These are phyloP conservation scores for Oryza officinalis DNA, from an alignment of 176 grass and related monocot species.

Conservation along the genomic window DNA sequence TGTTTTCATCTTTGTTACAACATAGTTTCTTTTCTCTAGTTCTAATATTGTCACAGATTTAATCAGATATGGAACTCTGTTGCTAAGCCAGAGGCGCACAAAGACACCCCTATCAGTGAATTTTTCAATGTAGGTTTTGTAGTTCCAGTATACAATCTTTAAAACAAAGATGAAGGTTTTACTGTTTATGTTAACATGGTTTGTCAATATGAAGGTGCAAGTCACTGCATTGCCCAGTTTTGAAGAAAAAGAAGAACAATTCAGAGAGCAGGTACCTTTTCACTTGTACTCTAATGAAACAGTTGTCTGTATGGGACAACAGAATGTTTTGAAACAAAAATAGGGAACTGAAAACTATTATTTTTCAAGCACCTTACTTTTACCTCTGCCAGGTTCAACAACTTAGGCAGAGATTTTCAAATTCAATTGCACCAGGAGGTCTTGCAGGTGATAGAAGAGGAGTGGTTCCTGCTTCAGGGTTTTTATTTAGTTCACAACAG, in stretches of 20 bases:
- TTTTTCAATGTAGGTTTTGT: slow-evolving; percentile 78
- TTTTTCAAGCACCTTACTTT: slow-evolving; percentile 37
- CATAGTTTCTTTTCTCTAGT: slow-evolving; percentile 23
- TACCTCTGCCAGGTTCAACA: slow-evolving; percentile 75
- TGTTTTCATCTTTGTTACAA: slow-evolving; percentile 21
- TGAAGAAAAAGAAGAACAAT: slow-evolving; percentile 98
- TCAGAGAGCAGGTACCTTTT: slow-evolving; percentile 73
- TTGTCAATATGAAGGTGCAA: slow-evolving; percentile 68
- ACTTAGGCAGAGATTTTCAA: slow-evolving; percentile 86
- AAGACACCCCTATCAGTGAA: slow-evolving; percentile 88
- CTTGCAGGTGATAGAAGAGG: slow-evolving; percentile 93
- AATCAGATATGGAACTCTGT: slow-evolving; percentile 91
- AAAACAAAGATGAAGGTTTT: slow-evolving; percentile 10
- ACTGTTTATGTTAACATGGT: slow-evolving; percentile 9
- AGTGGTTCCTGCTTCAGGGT: slow-evolving; percentile 94
- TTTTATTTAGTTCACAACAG: slow-evolving; percentile 95
- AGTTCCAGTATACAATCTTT: not conserved
- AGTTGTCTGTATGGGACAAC: not conserved
- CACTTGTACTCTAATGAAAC: slow-evolving; percentile 13
- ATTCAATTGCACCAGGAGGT: slow-evolving; percentile 95
- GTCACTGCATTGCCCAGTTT: slow-evolving; percentile 91
- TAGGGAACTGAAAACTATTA: not conserved
- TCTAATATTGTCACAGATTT: slow-evolving; percentile 48
- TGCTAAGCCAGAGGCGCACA: slow-evolving; percentile 87
- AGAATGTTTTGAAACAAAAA: not conserved